Conservation (phyloP, 2,329 filamentous ascomycete species). For the Penicillium brasilianum region DNA sequence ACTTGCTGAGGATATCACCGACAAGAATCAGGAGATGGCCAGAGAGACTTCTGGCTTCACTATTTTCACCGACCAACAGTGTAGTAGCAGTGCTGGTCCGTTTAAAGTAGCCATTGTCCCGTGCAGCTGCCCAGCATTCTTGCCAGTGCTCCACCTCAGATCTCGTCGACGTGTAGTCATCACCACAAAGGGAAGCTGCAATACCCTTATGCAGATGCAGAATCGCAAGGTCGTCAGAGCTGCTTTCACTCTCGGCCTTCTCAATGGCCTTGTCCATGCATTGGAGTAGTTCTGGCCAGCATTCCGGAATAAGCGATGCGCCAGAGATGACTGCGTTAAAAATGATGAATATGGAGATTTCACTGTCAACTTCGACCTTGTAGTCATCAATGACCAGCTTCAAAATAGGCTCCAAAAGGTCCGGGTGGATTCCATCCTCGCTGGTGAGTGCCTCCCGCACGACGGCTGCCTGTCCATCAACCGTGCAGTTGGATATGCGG, state of each 20-base stretch:
- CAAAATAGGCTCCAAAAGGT: neutral
- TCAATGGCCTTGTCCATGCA: neutral
- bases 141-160: neutral
- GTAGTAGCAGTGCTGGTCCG: neutral
- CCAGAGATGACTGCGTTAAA: neutral
- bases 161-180: neutral
- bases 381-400: neutral
- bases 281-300: neutral
- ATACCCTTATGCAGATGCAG: neutral
- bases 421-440: neutral
- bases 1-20: neutral
- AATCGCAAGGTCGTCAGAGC: neutral
- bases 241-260: neutral
- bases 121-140: neutral
- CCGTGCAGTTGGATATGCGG: neutral
- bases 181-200: neutral
- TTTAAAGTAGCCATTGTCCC: neutral
- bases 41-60: neutral
- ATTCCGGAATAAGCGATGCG: neutral
- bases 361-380: neutral
- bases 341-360: neutral
- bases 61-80: neutral
- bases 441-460: neutral
- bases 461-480: neutral
- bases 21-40: neutral